A percentile compares a stretch with the other conserved stretches of the same genome.
Evolutionary conservation across 352 stramenopile genomes (phyloP).

Genomic region (Phytopythium montanum): DNA sequence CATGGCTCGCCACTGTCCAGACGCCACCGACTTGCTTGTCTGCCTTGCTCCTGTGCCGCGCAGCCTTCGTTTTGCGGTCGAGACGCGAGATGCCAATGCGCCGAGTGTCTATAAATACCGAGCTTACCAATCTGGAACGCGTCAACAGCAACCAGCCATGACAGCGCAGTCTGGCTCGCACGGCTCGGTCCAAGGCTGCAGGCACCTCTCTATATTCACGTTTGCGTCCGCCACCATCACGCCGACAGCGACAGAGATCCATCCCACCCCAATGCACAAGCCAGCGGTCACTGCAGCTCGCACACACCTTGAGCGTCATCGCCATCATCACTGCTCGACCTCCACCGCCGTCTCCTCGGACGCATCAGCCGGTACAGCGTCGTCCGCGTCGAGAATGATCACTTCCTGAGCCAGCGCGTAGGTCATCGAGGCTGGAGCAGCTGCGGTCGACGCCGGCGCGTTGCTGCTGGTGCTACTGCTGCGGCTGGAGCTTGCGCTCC

Average conservation of each 20-base stretch:
- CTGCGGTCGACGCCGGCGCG: neutral
- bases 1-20: conserved; percentile 23
- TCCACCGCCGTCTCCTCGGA: neutral
- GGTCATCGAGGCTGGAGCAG: neutral
- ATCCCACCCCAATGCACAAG: no score
- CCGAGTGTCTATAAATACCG: neutral
- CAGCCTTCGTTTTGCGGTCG: neutral
- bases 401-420: neutral
- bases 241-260: neutral
- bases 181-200: neutral
- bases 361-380: neutral
- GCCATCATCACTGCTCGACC: neutral
- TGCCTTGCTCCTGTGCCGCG: neutral
- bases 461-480: neutral
- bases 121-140: neutral
- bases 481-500: neutral
- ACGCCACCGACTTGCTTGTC: neutral
- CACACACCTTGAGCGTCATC: neutral
- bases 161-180: neutral
- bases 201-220: neutral
- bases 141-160: neutral
- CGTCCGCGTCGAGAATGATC: neutral
- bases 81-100: neutral
- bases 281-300: neutral
- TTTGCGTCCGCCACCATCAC: neutral